Evolutionary conservation across 139 green algal species (phyloP).

Genomic region (Chlamydomonas asymmetrica): DNA sequence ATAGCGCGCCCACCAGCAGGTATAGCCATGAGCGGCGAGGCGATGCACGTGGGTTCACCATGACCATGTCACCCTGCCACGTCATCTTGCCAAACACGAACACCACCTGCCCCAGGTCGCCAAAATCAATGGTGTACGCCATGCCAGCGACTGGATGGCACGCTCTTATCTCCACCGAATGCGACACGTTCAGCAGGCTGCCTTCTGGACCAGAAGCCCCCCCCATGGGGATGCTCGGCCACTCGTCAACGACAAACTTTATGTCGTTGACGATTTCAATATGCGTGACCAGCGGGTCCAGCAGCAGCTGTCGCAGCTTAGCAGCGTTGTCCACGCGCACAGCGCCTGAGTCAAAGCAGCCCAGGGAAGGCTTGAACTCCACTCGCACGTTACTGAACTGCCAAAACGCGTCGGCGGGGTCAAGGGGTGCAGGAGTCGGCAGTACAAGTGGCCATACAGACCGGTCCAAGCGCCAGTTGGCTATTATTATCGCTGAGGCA

Average conservation of each 20-base stretch:
- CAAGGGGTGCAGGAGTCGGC: no score
- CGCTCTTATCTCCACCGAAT: conserved; percentile 11
- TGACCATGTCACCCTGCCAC: conserved; percentile 28
- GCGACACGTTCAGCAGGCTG: conserved; percentile 11
- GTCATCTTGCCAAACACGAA: conserved; percentile 45
- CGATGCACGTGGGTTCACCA: conserved; percentile 31
- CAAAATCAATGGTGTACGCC: conserved; percentile 20
- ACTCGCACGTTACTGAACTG: not conserved
- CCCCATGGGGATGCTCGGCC: no score
- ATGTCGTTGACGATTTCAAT: conserved; percentile 10
- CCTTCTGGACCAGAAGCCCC: not conserved
- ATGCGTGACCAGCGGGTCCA: not conserved
- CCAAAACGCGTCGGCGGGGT: not conserved
- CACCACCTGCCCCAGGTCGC: conserved; percentile 29
- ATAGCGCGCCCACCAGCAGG: conserved; percentile 36
- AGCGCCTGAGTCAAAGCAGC: no score
- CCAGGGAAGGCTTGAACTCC: not conserved
- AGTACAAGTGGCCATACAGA: no score
- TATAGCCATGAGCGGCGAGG: conserved; percentile 35
- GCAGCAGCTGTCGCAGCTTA: conserved; percentile 12
- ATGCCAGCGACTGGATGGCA: conserved; percentile 18
- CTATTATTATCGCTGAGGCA: not conserved
- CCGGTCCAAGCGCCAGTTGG: not conserved
- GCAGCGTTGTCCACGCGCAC: not conserved
- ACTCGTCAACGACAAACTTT: not conserved